Evolutionary conservation across 148 eudicot species (phyloP), one percentile per base, ranked within the genome.

Genomic region (Cornus suecica): DNA sequence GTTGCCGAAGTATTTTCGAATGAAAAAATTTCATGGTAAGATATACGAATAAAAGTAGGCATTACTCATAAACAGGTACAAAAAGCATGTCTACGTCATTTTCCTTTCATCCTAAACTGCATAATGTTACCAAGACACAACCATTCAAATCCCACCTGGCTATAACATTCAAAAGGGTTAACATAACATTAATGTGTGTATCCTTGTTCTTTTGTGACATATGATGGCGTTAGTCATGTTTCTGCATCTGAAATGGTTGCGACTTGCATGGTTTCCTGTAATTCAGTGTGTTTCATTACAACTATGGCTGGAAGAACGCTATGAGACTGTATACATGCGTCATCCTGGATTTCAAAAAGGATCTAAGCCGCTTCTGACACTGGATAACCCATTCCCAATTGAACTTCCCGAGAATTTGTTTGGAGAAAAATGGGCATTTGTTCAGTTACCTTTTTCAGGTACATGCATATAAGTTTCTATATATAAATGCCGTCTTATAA

Each of bases 261-360:
- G 15, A 11, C 3, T 16, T 48, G 3, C 15, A 18, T 14, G 27
- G 8, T 31, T 23, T 77, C 42, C 72, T 69, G 58, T 73, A 65
- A 78, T 79, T 76, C 91, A 94, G 98, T 94, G 99, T 48, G 75
- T 92, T 28, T 90, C 99, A 0, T 84, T 94, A 70, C 87, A 88
- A 68, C 88, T 94, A 58, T 94, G 97, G 99, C 87, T 94, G 56
- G 99, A 94, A 80, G 99, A 94, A 79, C 97, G 99, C 4, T 94
- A 87, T 37, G 93, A 92, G 66, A 89, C 94, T 30, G 86, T 92
- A 42, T 94, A 94, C 68, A 88, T 79, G 18, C 90, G 97, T 4
- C 99, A 94, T 83, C 99, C 99, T 68, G 97, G 97, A 13, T 94
- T 92, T 77, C 99, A 94, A 76, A 92, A 94, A 82, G 99, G 97